A percentile compares a stretch with the other conserved stretches of the same genome.
Conservation (phyloP, 176 grass and related monocot species). For the Bothriochloa decipiens region DNA sequence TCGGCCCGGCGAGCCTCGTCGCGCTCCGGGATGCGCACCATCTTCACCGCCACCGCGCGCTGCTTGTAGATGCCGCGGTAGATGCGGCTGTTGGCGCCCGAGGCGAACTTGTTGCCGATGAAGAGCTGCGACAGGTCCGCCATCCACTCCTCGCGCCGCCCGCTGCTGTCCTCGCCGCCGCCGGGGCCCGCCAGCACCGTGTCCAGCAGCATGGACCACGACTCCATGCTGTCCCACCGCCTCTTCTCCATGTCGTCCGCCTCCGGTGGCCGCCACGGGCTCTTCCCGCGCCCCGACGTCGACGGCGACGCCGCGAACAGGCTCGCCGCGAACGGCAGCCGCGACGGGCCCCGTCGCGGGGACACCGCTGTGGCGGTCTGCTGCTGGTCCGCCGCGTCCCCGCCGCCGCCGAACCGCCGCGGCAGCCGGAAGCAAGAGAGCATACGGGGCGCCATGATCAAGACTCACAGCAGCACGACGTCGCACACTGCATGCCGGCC, state of each 20-base stretch:
- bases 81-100: constrained; percentile 93
- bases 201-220: constrained; percentile 96
- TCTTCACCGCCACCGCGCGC: constrained; percentile 87
- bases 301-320: constrained; percentile 49
- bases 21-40: constrained; percentile 95
- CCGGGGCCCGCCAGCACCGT: constrained; percentile 48
- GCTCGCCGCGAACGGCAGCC: constrained; percentile 40
- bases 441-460: constrained; percentile 41
- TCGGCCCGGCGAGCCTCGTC: constrained; percentile 69
- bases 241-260: constrained; percentile 98
- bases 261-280: constrained; percentile 43
- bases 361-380: constrained; percentile 13
- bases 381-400: constrained; percentile 46
- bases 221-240: constrained; percentile 97
- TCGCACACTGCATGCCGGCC: constrained; percentile 14
- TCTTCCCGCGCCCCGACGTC: constrained; percentile 39
- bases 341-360: constrained; percentile 2
- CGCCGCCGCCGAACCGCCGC: constrained; percentile 26
- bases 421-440: constrained; percentile 62
- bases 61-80: constrained; percentile 98
- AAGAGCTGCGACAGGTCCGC: constrained; percentile 95
- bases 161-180: constrained; percentile 10
- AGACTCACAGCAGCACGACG: not conserved
- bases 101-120: constrained; percentile 96
- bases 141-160: constrained; percentile 91